Percentiles rank a stretch among this genome's conserved stretches.
Evolutionary conservation across 345 rosid species (phyloP).

Genomic region (Orychophragmus violaceus): DNA sequence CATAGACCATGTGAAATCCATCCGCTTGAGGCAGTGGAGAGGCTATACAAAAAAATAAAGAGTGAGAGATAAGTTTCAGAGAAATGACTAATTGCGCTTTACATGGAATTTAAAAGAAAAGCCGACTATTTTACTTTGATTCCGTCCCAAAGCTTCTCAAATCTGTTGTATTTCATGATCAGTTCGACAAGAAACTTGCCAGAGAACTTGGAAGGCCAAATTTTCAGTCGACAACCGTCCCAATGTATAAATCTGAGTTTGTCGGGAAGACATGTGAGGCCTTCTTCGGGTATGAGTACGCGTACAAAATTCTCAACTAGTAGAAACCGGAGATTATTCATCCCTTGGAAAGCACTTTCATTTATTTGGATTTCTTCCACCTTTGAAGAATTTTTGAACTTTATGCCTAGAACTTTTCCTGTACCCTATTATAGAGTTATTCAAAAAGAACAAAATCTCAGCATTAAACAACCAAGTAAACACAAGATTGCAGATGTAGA

Average conservation of each 20-base stretch:
- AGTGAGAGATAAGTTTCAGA: background rate
- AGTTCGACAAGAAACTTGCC: conserved; percentile 7
- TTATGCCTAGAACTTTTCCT: too few species aligned
- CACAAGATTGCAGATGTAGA: background rate
- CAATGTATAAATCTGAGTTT: background rate
- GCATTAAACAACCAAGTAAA: too few species aligned
- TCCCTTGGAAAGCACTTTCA: background rate
- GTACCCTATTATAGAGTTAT: too few species aligned
- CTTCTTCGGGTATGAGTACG: background rate
- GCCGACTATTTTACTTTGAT: background rate
- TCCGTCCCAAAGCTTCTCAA: conserved; percentile 23
- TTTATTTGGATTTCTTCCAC: too few species aligned
- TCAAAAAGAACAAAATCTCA: too few species aligned
- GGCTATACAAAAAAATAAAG: background rate
- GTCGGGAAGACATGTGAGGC: background rate
- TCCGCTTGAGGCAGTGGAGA: background rate
- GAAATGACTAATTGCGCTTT: background rate
- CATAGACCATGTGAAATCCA: background rate
- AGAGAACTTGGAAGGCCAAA: conserved; percentile 3
- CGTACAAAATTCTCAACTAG: background rate
- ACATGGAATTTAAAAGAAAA: background rate
- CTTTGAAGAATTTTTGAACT: too few species aligned
- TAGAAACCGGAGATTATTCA: background rate
- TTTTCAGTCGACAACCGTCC: background rate
- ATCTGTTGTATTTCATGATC: background rate